A percentile compares a stretch with the other conserved stretches of the same genome.
Evolutionary conservation across 192 early-diverging fungal species (phyloP).

Genomic region (Umbelopsis sp.): DNA sequence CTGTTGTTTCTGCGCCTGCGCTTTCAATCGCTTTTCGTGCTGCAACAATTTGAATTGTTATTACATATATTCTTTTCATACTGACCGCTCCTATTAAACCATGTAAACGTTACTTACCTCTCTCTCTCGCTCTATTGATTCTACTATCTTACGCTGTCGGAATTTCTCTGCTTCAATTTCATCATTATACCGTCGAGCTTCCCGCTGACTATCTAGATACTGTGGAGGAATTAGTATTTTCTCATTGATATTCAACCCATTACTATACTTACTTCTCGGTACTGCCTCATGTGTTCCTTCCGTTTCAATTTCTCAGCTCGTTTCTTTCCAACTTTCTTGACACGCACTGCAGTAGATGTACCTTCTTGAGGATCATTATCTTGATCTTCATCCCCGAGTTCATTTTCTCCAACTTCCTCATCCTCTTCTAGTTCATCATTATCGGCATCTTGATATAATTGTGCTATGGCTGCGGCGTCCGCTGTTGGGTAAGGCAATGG

Average conservation of each 20-base stretch:
- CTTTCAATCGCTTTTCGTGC: constrained; percentile 2
- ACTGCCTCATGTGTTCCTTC: constrained; percentile 33
- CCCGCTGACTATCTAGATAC: constrained; percentile 28
- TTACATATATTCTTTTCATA: background rate
- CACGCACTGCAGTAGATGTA: constrained; percentile 17
- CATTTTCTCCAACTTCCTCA: background rate
- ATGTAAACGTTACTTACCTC: constrained; percentile 14
- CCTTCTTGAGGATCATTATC: constrained; percentile 24
- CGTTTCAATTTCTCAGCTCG: constrained; percentile 23
- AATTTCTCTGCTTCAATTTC: constrained; percentile 22
- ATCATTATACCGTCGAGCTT: constrained; percentile 20
- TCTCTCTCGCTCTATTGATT: constrained; percentile 24
- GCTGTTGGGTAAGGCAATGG: background rate
- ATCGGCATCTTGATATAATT: constrained; percentile 1
- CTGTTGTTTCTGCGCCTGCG: constrained; percentile 12
- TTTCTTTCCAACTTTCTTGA: constrained; percentile 24
- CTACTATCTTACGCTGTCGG: constrained; percentile 19
- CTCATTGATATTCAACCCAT: background rate
- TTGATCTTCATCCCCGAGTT: background rate
- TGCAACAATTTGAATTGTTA: background rate
- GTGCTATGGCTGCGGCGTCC: background rate
- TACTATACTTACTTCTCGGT: constrained; percentile 24
- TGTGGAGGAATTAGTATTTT: background rate
- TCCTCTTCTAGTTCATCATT: background rate
- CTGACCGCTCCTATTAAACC: background rate